Evolutionary conservation across 2,329 filamentous ascomycete genomes (phyloP).

Genomic region (Aureobasidium sp.): DNA sequence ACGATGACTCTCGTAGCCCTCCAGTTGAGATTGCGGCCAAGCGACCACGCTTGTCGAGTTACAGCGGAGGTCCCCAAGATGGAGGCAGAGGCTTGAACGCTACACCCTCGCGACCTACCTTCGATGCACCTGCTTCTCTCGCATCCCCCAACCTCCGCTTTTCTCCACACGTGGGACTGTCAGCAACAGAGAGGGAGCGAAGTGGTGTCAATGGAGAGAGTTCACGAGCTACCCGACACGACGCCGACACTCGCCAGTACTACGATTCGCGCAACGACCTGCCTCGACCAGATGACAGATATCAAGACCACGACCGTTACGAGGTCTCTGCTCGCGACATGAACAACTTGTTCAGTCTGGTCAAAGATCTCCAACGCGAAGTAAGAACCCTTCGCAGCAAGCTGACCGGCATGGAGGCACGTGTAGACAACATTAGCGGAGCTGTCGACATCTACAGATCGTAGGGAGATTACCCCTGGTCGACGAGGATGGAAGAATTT

Average conservation of each 20-base stretch:
- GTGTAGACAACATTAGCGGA: conserved; percentile 1
- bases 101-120: background rate
- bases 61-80: background rate
- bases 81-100: background rate
- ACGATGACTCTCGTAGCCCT: conserved; percentile 3
- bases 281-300: background rate
- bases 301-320: conserved; percentile 1
- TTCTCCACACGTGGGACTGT: background rate
- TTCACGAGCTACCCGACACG: background rate
- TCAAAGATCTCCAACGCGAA: conserved; percentile 2
- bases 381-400: conserved; percentile 9
- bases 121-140: background rate
- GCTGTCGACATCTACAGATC: conserved; percentile 12
- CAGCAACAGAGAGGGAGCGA: background rate
- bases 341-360: background rate
- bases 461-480: background rate
- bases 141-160: background rate
- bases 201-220: background rate
- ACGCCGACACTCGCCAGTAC: background rate
- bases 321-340: conserved; percentile 3
- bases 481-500: background rate
- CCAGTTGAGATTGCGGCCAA: conserved; percentile 1
- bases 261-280: background rate
- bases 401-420: conserved; percentile 1
- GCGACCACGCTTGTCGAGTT: conserved; percentile 6